Base-by-base conservation (phyloP, 305 asterid genomes). In the Plantago coronopus region DNA sequence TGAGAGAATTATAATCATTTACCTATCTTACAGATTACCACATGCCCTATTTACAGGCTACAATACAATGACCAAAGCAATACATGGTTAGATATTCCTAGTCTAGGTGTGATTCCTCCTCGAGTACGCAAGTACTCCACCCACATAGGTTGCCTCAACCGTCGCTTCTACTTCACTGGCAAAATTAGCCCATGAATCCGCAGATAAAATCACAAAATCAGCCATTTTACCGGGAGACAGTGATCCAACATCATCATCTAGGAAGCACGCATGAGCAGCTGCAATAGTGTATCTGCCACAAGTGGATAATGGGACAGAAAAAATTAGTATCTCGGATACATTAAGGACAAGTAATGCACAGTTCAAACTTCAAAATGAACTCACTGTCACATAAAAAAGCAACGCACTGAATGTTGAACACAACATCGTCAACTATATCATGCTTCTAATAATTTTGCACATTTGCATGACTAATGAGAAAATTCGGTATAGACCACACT, bases 251-350 rank as follows among this genome's bases (percentile, higher is more conserved):
- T 93, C 87, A 63, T 74, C 78, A 31, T 89, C 99, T 2, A 93
- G 85, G 72, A 93, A 89, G 76, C 97, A 80, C 25, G 94, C 91
- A 17, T 78, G 84, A 49, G 97, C 96, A 73, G 94, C 96, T 48
- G 86, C 78, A 65, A 89, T 83, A 23, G 96, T 93, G 78, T 83
- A 81, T 75, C 97, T 89, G 76, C 62, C 77, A 56, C 13, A 19
- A 50, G 13, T 16, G 2, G 16, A 38, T 38, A 38, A 12, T 38
- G 11, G 44, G 44, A 38, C 44, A 14, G 43, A 48, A 18, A 21
- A 38, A 3, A 11, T 38, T 38, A 38, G 44, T 38, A 11, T 38
- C 44, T 16, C 16, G 3, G 44, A 38, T 38, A 9, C 11, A 11
- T 10, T 11, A 38, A 31, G 3, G 38, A 31, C 38, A 31, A 4